A percentile compares a stretch with the other conserved stretches of the same genome.
These are phyloP conservation scores for Plasmodium cynomolgi DNA, from an alignment of 169 alveolate species.

Conservation along the genomic window DNA sequence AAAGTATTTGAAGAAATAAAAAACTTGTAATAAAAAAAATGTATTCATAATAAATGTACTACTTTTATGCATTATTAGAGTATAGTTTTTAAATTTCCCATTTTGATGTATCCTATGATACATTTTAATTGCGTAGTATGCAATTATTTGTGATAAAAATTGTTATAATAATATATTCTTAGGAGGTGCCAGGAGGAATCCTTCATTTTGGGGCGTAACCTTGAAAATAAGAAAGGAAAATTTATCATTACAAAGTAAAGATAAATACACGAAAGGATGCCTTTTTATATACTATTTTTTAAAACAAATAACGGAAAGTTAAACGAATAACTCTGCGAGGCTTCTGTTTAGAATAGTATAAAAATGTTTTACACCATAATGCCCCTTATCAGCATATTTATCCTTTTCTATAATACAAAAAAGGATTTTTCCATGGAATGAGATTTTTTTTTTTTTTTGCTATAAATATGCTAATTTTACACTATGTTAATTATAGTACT, in stretches of 20 bases:
- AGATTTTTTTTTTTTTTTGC: background rate
- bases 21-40: background rate
- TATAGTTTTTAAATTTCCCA: background rate
- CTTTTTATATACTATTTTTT: background rate
- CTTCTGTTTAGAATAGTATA: background rate
- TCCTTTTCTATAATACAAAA: background rate
- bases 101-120: background rate
- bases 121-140: background rate
- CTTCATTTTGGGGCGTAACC: background rate
- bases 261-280: background rate
- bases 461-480: background rate
- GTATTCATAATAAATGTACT: background rate
- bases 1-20: background rate
- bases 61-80: background rate
- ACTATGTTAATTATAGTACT: background rate
- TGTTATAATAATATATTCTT: background rate
- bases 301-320: background rate
- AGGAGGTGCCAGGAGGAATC: background rate
- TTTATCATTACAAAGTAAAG: background rate
- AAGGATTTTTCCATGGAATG: background rate
- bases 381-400: background rate
- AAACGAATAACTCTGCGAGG: background rate
- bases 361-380: background rate
- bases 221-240: background rate
- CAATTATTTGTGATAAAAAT: background rate